Percentiles rank a stretch among this genome's conserved stretches.
These are phyloP conservation scores for Fusarium poae DNA, from an alignment of 2,329 filamentous ascomycete genomes.

Conservation along the genomic window DNA sequence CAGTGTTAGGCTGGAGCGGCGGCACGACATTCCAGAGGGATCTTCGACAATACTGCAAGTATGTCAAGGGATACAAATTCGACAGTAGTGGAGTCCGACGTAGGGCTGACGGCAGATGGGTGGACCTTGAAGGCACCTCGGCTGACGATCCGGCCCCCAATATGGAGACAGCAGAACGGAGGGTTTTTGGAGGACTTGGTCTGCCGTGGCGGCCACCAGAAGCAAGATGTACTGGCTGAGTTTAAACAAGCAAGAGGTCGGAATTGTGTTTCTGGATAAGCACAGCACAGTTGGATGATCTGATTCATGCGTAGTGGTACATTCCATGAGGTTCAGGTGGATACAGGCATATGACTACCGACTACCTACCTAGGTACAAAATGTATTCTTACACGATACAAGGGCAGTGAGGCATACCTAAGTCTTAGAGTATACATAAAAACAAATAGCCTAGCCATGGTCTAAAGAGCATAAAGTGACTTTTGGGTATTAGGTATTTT, in stretches of 20 bases:
- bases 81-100: conserved; percentile 88
- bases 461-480: too few relatives aligned
- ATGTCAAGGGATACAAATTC: conserved; percentile 81
- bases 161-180: conserved; percentile 80
- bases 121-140: conserved; percentile 74
- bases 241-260: background rate
- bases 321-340: background rate
- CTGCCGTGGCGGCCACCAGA: conserved; percentile 75
- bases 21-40: conserved; percentile 93
- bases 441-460: too few relatives aligned
- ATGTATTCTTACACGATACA: too few relatives aligned
- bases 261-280: background rate
- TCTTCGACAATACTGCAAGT: conserved; percentile 82
- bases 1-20: conserved; percentile 88
- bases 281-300: background rate
- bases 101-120: conserved; percentile 72
- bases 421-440: too few relatives aligned
- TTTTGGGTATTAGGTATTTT: too few relatives aligned
- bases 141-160: conserved; percentile 64
- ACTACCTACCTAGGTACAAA: too few relatives aligned
- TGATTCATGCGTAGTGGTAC: background rate
- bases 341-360: background rate
- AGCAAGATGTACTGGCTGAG: conserved; percentile 76
- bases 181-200: conserved; percentile 82
- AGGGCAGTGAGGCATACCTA: too few relatives aligned